Conservation (phyloP, 2,329 filamentous ascomycete genomes). For the Scytalidium lignicola region DNA sequence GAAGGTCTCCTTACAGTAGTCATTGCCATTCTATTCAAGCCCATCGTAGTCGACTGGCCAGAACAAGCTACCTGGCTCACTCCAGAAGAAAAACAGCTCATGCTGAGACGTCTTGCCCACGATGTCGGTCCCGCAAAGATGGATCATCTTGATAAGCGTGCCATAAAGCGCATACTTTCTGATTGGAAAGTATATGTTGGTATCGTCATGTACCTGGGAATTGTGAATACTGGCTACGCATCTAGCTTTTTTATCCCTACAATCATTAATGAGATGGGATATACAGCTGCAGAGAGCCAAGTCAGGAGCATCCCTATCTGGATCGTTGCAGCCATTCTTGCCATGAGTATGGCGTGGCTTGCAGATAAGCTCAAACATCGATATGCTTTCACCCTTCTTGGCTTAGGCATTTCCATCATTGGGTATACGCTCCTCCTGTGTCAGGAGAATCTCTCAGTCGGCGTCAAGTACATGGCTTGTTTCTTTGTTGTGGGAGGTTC, state of each 20-base stretch:
- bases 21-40: constrained; percentile 32
- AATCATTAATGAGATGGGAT: constrained; percentile 35
- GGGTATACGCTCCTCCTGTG: constrained; percentile 32
- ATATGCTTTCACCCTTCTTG: constrained; percentile 29
- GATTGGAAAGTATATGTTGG: constrained; percentile 41
- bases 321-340: constrained; percentile 25
- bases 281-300: constrained; percentile 28
- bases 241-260: constrained; percentile 36
- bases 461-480: constrained; percentile 30
- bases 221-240: constrained; percentile 39
- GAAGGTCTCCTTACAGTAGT: constrained; percentile 23
- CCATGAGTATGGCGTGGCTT: constrained; percentile 26
- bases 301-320: constrained; percentile 34
- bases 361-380: constrained; percentile 31
- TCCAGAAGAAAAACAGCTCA: constrained; percentile 28
- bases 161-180: constrained; percentile 34
- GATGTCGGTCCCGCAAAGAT: constrained; percentile 17
- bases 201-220: constrained; percentile 54
- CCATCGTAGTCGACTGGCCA: constrained; percentile 43
- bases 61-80: constrained; percentile 36
- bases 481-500: constrained; percentile 33
- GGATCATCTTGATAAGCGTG: constrained; percentile 27
- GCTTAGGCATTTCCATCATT: constrained; percentile 23
- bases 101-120: constrained; percentile 15
- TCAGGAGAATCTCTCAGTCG: constrained; percentile 40